Conservation (phyloP, 257 asterid species). For the Nicotiana obtusifolia region DNA sequence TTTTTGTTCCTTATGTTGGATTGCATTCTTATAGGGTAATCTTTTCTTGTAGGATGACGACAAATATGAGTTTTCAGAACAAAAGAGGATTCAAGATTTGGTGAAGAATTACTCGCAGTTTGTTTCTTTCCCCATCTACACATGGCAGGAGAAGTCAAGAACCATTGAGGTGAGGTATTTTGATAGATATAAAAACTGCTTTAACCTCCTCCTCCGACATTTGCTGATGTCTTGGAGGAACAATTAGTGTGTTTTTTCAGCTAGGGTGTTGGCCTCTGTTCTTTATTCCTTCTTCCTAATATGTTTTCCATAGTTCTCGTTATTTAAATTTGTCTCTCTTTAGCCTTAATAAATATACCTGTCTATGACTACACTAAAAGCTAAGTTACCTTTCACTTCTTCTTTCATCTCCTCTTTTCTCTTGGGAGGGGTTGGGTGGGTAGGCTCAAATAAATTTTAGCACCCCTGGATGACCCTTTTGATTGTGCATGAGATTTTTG, state of each 20-base stretch:
- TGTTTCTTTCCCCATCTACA: slow-evolving; percentile 86
- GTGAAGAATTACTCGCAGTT: slow-evolving; percentile 98
- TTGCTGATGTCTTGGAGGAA: not conserved
- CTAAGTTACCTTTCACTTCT: too few relatives aligned
- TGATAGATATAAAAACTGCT: not conserved
- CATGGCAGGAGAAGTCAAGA: slow-evolving; percentile 94
- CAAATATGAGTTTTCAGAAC: slow-evolving; percentile 86
- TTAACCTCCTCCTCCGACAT: not conserved
- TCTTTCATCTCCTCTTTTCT: too few relatives aligned
- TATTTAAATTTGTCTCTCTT: not conserved
- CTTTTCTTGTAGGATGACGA: slow-evolving; percentile 68
- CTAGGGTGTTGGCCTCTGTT: not conserved
- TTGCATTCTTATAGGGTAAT: not conserved
- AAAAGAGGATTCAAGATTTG: slow-evolving; percentile 70
- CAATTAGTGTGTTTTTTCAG: not conserved
- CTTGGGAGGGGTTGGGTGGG: too few relatives aligned
- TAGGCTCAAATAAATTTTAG: not conserved
- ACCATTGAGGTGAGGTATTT: slow-evolving; percentile 64
- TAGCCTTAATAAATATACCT: too few relatives aligned
- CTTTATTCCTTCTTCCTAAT: not conserved
- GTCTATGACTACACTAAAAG: too few relatives aligned
- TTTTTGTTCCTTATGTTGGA: not conserved
- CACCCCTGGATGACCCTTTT: not conserved
- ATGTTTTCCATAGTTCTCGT: not conserved
- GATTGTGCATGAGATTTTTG: not conserved